Evolutionary conservation across 371 early-diverging fungal genomes (phyloP), one percentile per base, ranked within the genome.

Genomic region (Syncephalastrum monosporum): DNA sequence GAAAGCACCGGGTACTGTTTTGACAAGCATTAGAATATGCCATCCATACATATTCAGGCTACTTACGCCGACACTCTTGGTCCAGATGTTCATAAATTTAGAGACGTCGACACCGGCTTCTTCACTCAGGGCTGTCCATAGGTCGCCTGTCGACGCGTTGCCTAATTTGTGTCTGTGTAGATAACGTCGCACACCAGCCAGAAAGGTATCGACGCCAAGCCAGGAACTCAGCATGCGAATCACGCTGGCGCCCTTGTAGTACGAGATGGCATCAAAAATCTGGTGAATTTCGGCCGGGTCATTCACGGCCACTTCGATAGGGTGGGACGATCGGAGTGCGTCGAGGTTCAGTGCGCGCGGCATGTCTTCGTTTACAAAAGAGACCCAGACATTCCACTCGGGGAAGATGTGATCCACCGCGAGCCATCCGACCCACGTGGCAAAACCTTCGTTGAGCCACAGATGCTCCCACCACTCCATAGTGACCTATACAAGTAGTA

Each of bases 361-460:
- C 69, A 88, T 83, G 52, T 90, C 91, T 58, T 84, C 83, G 23
- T 77, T 83, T 48, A 93, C 77, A 71, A 94, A 96, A 25, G 81
- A 80, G 13, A 88, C 88, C 87, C 89, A 91, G 17, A 89, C 81
- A 62, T 89, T 79, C 91, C 89, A 89, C 44, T 75, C 82, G 29
- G 90, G 90, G 82, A 87, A 90, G 55, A 92, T 71, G 60, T 88
- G 72, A 63, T 89, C 87, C 4, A 88, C 84, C 13, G 93, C 92
- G 63, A 93, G 69, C 80, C 86, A 85, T 5, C 94, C 93, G 15
- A 93, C 93, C 83, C 83, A 84, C n/a, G 94, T 94, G 1, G 95
- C 97, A 71, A 95, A 97, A 19, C 95, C 95, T 77, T 97, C 97
- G 65, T 97, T 97, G 60, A 97, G 77, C 96, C 95, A 95, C 42